Evolutionary conservation across 768 basidiomycete genomes (phyloP).

Genomic region (Amanita exitialis): DNA sequence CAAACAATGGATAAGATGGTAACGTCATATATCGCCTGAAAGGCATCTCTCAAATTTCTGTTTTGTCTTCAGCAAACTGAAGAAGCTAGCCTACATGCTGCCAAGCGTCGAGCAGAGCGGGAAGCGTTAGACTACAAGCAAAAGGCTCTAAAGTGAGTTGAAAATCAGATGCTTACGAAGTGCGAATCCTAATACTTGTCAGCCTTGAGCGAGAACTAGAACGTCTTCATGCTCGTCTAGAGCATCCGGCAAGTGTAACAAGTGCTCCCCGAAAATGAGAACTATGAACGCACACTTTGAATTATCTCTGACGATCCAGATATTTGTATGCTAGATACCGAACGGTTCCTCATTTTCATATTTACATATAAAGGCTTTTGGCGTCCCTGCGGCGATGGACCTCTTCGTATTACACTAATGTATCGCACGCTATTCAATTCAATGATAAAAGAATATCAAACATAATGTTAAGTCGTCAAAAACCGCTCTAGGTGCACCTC

Average conservation of each 20-base stretch:
- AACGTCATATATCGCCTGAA: conserved; percentile 6
- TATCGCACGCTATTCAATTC: no score
- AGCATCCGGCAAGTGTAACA: conserved; percentile 34
- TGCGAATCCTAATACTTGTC: background rate
- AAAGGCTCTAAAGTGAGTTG: conserved; percentile 50
- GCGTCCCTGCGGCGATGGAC: no score
- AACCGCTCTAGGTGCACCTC: no score
- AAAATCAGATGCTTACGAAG: conserved; percentile 2
- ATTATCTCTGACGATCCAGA: conserved; percentile 13
- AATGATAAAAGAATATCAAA: no score
- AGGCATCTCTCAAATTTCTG: conserved; percentile 8
- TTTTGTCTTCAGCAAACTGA: conserved; percentile 46
- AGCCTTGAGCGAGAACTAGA: conserved; percentile 65
- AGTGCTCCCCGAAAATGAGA: conserved; percentile 23
- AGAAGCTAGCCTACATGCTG: conserved; percentile 56
- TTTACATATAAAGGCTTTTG: no score
- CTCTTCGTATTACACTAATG: no score
- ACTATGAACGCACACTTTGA: background rate
- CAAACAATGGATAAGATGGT: conserved; percentile 54
- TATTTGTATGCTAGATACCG: no score
- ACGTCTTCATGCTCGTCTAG: conserved; percentile 53
- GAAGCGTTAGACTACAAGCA: conserved; percentile 70
- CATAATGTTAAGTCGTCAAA: no score
- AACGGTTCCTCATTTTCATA: no score
- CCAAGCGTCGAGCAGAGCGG: conserved; percentile 67